A percentile compares a stretch with the other conserved stretches of the same genome.
phyloP scores from a whole-genome alignment of 148 eudicot species.

The Vaccinium macrocarpon region DNA sequence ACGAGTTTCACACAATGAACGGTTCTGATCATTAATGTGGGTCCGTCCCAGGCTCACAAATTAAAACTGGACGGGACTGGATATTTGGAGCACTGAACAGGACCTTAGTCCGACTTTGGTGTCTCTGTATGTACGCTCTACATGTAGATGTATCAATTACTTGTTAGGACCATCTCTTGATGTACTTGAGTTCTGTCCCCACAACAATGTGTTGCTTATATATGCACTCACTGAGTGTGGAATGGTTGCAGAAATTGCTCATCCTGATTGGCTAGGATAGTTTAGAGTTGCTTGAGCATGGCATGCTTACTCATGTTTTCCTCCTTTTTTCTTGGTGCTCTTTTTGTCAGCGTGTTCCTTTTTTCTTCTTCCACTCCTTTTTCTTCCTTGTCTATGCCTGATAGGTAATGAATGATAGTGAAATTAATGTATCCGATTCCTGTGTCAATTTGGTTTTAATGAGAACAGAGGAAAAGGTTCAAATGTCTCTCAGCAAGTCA shows the following conservation, averaged over 20 bases:
- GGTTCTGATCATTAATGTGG: too few relatives aligned
- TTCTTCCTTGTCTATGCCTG: background rate
- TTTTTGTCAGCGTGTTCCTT: background rate
- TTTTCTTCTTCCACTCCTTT: background rate
- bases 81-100: too few relatives aligned
- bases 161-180: background rate
- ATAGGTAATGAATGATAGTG: background rate
- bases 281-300: conserved; percentile 1
- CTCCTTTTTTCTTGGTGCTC: background rate
- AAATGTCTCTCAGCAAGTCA: background rate
- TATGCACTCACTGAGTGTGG: background rate
- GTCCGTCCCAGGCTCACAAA: too few relatives aligned
- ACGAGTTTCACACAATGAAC: too few relatives aligned
- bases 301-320: background rate
- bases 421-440: background rate
- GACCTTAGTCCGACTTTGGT: too few relatives aligned
- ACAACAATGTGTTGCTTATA: background rate
- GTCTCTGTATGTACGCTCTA: background rate
- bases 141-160: background rate
- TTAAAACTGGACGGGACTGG: too few relatives aligned
- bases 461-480: background rate
- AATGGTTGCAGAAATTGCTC: background rate
- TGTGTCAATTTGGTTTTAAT: background rate
- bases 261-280: background rate
- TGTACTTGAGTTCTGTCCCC: background rate